phyloP scores from a whole-genome alignment of 2,329 filamentous ascomycete species.

The Cladosporium phlei region DNA sequence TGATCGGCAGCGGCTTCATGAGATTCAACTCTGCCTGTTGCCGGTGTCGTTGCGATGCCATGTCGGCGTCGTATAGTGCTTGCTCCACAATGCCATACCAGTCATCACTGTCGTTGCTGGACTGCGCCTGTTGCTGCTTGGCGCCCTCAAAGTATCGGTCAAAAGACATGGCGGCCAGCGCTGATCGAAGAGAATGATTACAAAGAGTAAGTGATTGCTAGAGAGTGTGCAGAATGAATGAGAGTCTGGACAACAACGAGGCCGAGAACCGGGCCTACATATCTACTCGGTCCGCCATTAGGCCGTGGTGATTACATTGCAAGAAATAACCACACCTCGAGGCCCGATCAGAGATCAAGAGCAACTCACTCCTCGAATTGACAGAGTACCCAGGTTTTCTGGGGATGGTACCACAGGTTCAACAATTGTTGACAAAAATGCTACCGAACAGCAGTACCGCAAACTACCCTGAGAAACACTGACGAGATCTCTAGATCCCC shows the following conservation, averaged over 20 bases:
- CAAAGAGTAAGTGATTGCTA: neutral
- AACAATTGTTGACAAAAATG: no score
- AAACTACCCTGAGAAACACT: no score
- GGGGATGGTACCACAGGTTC: no score
- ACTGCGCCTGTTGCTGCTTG: neutral
- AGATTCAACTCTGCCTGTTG: neutral
- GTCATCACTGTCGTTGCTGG: neutral
- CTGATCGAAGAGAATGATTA: neutral
- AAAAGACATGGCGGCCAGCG: slow-evolving; percentile 7
- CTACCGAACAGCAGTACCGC: no score
- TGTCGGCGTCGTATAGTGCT: slow-evolving; percentile 3
- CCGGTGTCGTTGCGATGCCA: neutral
- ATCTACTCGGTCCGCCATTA: no score
- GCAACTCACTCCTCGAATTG: neutral
- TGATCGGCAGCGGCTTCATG: slow-evolving; percentile 6
- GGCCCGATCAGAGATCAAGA: neutral
- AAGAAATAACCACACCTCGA: no score
- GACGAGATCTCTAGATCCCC: no score
- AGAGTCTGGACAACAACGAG: no score
- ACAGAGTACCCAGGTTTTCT: no score
- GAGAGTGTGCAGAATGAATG: no score
- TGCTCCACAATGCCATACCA: slow-evolving; percentile 8
- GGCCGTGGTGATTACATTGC: no score
- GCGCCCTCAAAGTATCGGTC: slow-evolving; percentile 6
- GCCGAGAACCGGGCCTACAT: no score